Evolutionary conservation across 176 grass and related monocot genomes (phyloP).

Genomic region (Miscanthus lutarioriparius): DNA sequence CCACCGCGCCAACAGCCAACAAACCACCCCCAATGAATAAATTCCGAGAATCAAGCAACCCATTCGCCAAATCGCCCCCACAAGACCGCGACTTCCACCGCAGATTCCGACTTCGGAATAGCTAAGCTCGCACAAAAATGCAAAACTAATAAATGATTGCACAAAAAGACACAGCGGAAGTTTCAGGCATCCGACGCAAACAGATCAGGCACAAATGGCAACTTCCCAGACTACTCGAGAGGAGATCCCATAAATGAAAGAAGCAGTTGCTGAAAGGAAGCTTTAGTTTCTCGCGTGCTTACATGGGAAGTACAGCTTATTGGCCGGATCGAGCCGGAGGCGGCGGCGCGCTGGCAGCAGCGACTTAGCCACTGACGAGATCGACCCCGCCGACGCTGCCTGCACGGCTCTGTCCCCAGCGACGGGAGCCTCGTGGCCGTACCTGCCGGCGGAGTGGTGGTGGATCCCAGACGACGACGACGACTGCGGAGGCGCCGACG

Average conservation of each 20-base stretch:
- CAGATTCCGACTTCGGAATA: slow-evolving; percentile 15
- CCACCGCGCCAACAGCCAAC: neutral
- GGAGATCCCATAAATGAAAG: slow-evolving; percentile 36
- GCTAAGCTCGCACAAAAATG: slow-evolving; percentile 10
- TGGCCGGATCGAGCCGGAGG: slow-evolving; percentile 85
- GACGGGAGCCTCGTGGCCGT: slow-evolving; percentile 43
- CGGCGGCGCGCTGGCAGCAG: slow-evolving; percentile 68
- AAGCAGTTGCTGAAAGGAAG: neutral
- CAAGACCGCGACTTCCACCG: slow-evolving; percentile 5
- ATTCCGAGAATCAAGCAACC: neutral
- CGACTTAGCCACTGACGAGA: slow-evolving; percentile 76
- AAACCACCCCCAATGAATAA: neutral
- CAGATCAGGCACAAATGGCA: slow-evolving; percentile 26
- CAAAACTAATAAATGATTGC: slow-evolving; percentile 10
- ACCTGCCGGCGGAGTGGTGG: slow-evolving; percentile 53
- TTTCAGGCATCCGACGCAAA: neutral
- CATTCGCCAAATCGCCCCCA: neutral
- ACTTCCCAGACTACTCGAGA: neutral
- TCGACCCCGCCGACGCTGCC: slow-evolving; percentile 45
- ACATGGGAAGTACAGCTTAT: slow-evolving; percentile 98
- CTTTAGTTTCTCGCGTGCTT: slow-evolving; percentile 36
- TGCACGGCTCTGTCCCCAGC: slow-evolving; percentile 31
- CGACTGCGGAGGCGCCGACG: slow-evolving; percentile 32
- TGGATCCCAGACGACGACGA: slow-evolving; percentile 62
- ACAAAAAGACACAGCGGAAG: neutral